Evolutionary conservation across 2,329 filamentous ascomycete genomes (phyloP).

Genomic region (Keithomyces neogunnii): DNA sequence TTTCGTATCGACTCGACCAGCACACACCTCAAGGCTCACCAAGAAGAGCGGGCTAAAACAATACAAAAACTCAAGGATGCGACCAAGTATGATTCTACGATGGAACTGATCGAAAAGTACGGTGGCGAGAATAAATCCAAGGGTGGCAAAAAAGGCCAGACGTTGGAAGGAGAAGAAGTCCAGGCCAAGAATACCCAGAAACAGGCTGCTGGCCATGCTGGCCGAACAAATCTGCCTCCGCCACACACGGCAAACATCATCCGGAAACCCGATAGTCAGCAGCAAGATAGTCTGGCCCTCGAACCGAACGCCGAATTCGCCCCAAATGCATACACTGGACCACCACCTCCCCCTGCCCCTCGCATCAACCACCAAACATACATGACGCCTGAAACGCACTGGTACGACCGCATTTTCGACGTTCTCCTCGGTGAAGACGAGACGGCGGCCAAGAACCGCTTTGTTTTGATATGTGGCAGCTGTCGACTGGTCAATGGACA

Average conservation of each 20-base stretch:
- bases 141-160: constrained; percentile 5
- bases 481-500: constrained; percentile 93
- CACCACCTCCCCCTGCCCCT: constrained; percentile 7
- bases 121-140: constrained; percentile 51
- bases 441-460: constrained; percentile 80
- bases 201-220: constrained; percentile 1
- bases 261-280: constrained; percentile 23
- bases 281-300: constrained; percentile 5
- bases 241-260: constrained; percentile 57
- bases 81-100: constrained; percentile 92
- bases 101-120: constrained; percentile 90
- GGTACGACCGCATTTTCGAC: constrained; percentile 94
- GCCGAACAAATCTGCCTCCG: constrained; percentile 43
- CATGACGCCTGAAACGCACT: constrained; percentile 46
- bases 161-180: constrained; percentile 5
- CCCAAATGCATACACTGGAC: constrained; percentile 49
- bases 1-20: constrained; percentile 69
- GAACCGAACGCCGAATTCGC: constrained; percentile 53
- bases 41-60: constrained; percentile 72
- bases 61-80: constrained; percentile 93
- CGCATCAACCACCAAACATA: constrained; percentile 1
- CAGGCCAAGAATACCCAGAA: constrained; percentile 7
- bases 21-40: constrained; percentile 61
- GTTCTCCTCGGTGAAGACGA: constrained; percentile 92
- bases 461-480: constrained; percentile 72